Evolutionary conservation across 805 yeast species (phyloP), one percentile per base, ranked within the genome.

Genomic region (Cyberlindnera mississippiensis): DNA sequence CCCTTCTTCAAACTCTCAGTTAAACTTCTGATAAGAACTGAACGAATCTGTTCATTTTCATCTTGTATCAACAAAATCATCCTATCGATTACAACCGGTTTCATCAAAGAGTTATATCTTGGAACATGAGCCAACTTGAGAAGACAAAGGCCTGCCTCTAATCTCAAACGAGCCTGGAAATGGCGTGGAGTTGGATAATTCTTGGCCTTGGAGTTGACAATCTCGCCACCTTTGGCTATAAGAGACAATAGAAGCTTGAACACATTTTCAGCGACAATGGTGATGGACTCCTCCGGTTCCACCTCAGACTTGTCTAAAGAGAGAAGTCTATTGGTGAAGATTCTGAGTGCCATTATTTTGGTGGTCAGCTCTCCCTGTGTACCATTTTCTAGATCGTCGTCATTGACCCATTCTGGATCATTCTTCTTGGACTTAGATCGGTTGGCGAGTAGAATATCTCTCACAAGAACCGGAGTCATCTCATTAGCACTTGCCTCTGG

Each of bases 191-290:
- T 84, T 13, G 84, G 80, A 50, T 62, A 69, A 14, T 64, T 61
- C 9, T 61, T 64, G 4, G 69, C 52, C 40, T 69, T 68, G 18
- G 57, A 46, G 40, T 73, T 48, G 2, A 81, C 76, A 26, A 88
- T 72, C 53, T 89, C 96, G 22, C 96, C 96, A 34, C 85, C 84
- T 56, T 82, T 82, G 2, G 80, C 76, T 37, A 88, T 75, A 27
- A 85, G 66, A 2, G 88, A 76, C 27, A 76, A 68, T 24, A 88
- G 67, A 20, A 88, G 62, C 52, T 82, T 85, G 46, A 87, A 61
- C 0, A 85, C 79, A 13, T 88, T 86, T 41, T 72, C 75, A 0
- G 83, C 77, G 32, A 73, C 62, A 12, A 70, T 67, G 3, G 52
- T 62, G 2, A 72, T 61, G 2, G 72, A 58, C 10, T 61, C 65